Base-by-base conservation (phyloP, 108 stramenopile species). In the Cyclotella sp. region DNA sequence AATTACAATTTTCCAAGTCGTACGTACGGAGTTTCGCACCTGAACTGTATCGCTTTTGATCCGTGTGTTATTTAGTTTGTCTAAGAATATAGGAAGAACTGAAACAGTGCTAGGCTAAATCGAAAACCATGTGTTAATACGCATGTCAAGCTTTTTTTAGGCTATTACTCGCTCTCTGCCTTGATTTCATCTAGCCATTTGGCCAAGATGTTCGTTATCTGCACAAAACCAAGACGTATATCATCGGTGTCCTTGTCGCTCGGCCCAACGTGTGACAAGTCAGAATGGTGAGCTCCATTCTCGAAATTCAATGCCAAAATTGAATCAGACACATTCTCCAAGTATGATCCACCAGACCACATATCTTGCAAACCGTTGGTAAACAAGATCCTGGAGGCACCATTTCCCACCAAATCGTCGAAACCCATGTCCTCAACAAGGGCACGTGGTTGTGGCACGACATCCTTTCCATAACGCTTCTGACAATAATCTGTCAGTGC, bases 281-380 rank as follows among this genome's bases (percentile, higher is more conserved):
- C 94, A 40, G 72, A 78, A 69, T 93, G 91, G 79, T 95, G 94
- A 12, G 94, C 94, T 9, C 94, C 94, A 72, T 90, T 90, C 41
- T 85, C 84, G 45, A 95, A 89, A 68, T 95, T 95, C 54, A 95
- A 19, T 5, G 81, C 89, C 12, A 85, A 34, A 14, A 95, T 57
- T 21, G 81, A 74, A 52, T 87, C 85, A 21, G 84, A 81, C 45
- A 86, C 42, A 34, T 77, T 76, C 61, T 85, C 68, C 47, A 59
- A 14, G 39, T 81, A 68, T 9, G 76, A 76, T 34, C 84, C 87
- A 21, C 83, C 84, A 11, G 62, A 63, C 90, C 90, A 91, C 53
- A 83, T 85, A 57, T 90, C 87, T 29, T 89, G 82, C 69, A 93
- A 71, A 7, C 91, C 90, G 55, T 90, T 90, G 13, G 89, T 88